Evolutionary conservation across 257 asterid genomes (phyloP).

Genomic region (Schizonepeta tenuifolia): DNA sequence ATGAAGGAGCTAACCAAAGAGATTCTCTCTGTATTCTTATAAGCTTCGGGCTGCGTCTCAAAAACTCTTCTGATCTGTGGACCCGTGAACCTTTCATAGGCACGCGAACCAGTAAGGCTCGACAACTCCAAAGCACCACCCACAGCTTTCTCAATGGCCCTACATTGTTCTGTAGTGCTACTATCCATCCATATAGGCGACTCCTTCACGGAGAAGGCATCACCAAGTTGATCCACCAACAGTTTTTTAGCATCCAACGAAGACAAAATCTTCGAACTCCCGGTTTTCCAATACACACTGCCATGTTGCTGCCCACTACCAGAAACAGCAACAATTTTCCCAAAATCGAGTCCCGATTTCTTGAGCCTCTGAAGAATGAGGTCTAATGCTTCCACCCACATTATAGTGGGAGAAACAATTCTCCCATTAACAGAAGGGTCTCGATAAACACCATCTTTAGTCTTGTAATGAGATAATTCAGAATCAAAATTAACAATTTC

Average conservation of each 20-base stretch:
- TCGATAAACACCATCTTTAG: constrained; percentile 88
- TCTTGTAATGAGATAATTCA: constrained; percentile 79
- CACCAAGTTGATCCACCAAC: constrained; percentile 63
- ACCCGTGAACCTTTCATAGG: constrained; percentile 85
- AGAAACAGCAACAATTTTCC: constrained; percentile 75
- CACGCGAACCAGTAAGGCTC: constrained; percentile 83
- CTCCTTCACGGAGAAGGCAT: constrained; percentile 75
- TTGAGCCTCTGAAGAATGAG: constrained; percentile 65
- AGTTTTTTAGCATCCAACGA: constrained; percentile 58
- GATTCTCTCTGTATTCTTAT: constrained; percentile 73
- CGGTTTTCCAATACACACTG: constrained; percentile 94
- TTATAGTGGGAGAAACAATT: constrained; percentile 85
- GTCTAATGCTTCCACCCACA: constrained; percentile 99
- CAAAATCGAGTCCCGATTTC: constrained; percentile 63
- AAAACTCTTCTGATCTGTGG: constrained; percentile 84
- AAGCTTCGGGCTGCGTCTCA: constrained; percentile 73
- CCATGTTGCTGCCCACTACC: constrained; percentile 99
- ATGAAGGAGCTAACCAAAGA: constrained; percentile 90
- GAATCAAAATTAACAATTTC: constrained; percentile 82
- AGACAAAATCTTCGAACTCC: constrained; percentile 53
- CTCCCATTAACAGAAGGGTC: constrained; percentile 67
- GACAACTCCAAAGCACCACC: constrained; percentile 92
- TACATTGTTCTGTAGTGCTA: constrained; percentile 84
- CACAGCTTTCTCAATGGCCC: constrained; percentile 73
- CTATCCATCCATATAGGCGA: constrained; percentile 98